A percentile compares a stretch with the other conserved stretches of the same genome.
These are phyloP conservation scores for Fusarium pseudograminearum DNA, from an alignment of 2,329 filamentous ascomycete species.

Conservation along the genomic window DNA sequence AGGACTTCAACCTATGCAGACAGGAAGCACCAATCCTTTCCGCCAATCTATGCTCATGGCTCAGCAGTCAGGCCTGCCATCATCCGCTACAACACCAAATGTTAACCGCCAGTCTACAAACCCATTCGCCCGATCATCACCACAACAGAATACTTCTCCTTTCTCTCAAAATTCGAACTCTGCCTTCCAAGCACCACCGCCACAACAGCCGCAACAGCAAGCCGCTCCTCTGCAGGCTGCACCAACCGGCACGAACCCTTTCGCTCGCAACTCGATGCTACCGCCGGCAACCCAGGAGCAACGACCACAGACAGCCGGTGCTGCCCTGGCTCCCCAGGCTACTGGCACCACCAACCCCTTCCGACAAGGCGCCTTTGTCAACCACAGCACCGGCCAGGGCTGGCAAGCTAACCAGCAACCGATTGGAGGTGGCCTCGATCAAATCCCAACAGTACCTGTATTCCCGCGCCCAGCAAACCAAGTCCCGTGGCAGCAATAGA, in stretches of 20 bases:
- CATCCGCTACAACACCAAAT: constrained; percentile 57
- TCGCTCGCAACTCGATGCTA: constrained; percentile 60
- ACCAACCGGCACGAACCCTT: constrained; percentile 70
- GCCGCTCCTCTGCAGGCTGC: constrained; percentile 59
- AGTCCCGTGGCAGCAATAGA: constrained; percentile 69
- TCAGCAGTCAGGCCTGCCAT: constrained; percentile 65
- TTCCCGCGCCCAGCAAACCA: constrained; percentile 84
- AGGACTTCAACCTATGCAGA: constrained; percentile 45
- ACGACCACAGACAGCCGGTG: constrained; percentile 60
- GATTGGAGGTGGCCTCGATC: constrained; percentile 84
- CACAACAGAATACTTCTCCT: constrained; percentile 55
- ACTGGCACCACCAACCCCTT: constrained; percentile 96
- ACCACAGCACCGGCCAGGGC: constrained; percentile 86
- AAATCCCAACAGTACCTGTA: constrained; percentile 81
- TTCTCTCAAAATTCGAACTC: constrained; percentile 55
- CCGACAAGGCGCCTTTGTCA: constrained; percentile 89
- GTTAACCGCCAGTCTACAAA: constrained; percentile 79
- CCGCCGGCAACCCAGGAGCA: constrained; percentile 53
- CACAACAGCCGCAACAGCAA: constrained; percentile 47
- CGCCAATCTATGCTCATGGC: constrained; percentile 85
- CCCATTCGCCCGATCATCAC: constrained; percentile 80
- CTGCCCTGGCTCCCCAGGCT: constrained; percentile 75
- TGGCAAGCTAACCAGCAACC: constrained; percentile 86
- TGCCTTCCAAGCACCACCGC: constrained; percentile 60
- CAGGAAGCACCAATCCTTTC: constrained; percentile 86